phyloP scores from a whole-genome alignment of 495 filamentous ascomycete species.

The Penicillium canariense region DNA sequence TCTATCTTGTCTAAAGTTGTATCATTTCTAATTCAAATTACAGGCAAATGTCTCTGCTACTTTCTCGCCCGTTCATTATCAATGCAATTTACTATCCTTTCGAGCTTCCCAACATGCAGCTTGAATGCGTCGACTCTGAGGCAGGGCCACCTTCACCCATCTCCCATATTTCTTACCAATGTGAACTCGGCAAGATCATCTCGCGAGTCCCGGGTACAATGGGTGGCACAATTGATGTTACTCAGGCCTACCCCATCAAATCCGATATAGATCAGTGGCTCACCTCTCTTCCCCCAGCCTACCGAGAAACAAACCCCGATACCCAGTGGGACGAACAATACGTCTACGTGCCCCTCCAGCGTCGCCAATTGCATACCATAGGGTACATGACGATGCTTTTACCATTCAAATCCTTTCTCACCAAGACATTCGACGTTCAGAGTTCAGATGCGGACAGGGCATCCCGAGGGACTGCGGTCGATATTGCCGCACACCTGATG shows the following conservation, averaged over 20 bases:
- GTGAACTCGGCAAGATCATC: constrained; percentile 22
- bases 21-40: background rate
- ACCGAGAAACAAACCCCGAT: constrained; percentile 37
- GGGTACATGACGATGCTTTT: constrained; percentile 46
- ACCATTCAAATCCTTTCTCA: constrained; percentile 44
- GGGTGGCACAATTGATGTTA: constrained; percentile 1
- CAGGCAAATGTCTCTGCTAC: constrained; percentile 33
- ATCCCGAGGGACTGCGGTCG: constrained; percentile 37
- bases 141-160: constrained; percentile 23
- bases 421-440: constrained; percentile 13
- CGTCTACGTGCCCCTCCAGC: constrained; percentile 45
- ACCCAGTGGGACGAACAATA: constrained; percentile 44
- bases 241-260: constrained; percentile 20
- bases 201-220: constrained; percentile 13
- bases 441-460: constrained; percentile 29
- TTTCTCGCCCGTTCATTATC: constrained; percentile 31
- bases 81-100: constrained; percentile 18
- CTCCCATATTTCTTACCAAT: constrained; percentile 23
- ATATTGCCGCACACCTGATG: constrained; percentile 41
- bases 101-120: constrained; percentile 25
- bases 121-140: constrained; percentile 17
- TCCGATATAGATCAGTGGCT: constrained; percentile 42
- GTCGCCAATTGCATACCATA: constrained; percentile 47
- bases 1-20: background rate
- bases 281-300: constrained; percentile 39